Evolutionary conservation across 1,284 basidiomycete genomes (phyloP).

Genomic region (Gomphus bonarii): DNA sequence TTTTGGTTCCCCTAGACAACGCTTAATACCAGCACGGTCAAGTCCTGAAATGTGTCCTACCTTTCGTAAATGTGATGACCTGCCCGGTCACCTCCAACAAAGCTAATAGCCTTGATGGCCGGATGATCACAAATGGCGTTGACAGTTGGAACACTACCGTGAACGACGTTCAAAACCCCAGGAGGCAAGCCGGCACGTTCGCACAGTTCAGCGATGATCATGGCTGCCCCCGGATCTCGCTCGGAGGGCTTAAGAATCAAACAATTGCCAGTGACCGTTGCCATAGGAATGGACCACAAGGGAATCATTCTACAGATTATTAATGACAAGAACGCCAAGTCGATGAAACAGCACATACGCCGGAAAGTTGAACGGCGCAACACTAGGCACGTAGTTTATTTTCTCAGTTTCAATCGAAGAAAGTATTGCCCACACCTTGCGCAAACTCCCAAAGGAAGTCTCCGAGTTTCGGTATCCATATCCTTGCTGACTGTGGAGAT

Average conservation of each 20-base stretch:
- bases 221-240: constrained; percentile 91
- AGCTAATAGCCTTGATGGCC: constrained; percentile 87
- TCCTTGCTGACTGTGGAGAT: constrained; percentile 72
- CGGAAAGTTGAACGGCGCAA: constrained; percentile 91
- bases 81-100: constrained; percentile 93
- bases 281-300: constrained; percentile 89
- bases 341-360: constrained; percentile 41
- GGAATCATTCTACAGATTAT: constrained; percentile 76
- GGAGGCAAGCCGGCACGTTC: constrained; percentile 72
- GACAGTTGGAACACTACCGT: constrained; percentile 84
- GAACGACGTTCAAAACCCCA: constrained; percentile 83
- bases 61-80: constrained; percentile 92
- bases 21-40: neutral
- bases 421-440: constrained; percentile 38
- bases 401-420: neutral
- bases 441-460: constrained; percentile 71
- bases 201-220: constrained; percentile 95
- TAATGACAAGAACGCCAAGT: constrained; percentile 8
- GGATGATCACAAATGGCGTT: constrained; percentile 93
- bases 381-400: constrained; percentile 33
- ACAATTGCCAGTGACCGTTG: constrained; percentile 88
- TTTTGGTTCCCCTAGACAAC: constrained; percentile 53
- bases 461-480: constrained; percentile 90
- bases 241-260: constrained; percentile 94
- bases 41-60: constrained; percentile 25